phyloP scores from a whole-genome alignment of 2,329 filamentous ascomycete species.

The Alternaria incomplexa region DNA sequence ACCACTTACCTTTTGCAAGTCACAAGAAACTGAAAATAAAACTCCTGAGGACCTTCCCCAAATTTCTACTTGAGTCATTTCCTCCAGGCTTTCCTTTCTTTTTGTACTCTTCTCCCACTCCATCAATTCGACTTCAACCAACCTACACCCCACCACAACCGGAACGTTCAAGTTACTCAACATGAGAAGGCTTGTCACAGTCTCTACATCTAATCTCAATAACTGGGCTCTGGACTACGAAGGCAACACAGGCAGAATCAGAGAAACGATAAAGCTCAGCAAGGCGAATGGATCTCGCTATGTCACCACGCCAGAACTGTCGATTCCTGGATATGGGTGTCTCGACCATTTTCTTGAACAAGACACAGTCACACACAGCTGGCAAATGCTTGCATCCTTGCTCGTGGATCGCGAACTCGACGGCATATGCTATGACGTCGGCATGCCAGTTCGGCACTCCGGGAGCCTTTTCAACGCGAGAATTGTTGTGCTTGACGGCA shows the following conservation, averaged over 20 bases:
- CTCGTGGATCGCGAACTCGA: constrained; percentile 65
- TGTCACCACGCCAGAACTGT: constrained; percentile 2
- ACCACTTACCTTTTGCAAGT: too few species aligned
- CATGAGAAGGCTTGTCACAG: constrained; percentile 29
- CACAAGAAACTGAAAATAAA: too few species aligned
- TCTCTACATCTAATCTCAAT: constrained; percentile 41
- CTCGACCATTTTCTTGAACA: constrained; percentile 64
- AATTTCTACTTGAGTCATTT: too few species aligned
- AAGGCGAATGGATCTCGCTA: background rate
- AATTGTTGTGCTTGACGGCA: constrained; percentile 68
- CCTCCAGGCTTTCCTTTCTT: background rate
- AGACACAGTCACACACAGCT: constrained; percentile 34
- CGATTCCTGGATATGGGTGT: constrained; percentile 41
- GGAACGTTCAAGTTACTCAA: background rate
- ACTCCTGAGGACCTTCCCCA: too few species aligned
- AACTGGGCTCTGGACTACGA: too few species aligned
- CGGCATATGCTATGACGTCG: constrained; percentile 57
- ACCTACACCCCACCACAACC: background rate
- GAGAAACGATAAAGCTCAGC: too few species aligned
- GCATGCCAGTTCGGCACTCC: constrained; percentile 61
- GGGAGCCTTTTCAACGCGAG: constrained; percentile 66
- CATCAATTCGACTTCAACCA: background rate
- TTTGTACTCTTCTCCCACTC: background rate
- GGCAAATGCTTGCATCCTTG: constrained; percentile 68
- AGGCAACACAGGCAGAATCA: too few species aligned